phyloP scores from a whole-genome alignment of 1,139 yeast species.

The Yamadazyma siamensis region DNA sequence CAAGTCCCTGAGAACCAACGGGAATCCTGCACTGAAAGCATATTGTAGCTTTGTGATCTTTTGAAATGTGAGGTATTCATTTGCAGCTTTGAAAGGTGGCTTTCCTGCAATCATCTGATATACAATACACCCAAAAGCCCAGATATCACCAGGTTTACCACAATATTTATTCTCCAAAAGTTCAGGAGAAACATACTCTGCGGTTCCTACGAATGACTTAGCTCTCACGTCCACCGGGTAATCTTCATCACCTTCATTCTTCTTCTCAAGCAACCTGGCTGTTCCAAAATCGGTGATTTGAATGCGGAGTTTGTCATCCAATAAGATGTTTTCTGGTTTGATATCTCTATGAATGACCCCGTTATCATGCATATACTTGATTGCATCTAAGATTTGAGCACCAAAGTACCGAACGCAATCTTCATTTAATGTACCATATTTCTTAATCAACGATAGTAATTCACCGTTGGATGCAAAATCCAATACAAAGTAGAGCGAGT shows the following conservation, averaged over 20 bases:
- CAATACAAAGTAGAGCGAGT: conserved; percentile 83
- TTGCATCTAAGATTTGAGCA: conserved; percentile 61
- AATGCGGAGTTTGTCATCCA: conserved; percentile 61
- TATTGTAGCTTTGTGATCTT: conserved; percentile 53
- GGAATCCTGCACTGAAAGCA: conserved; percentile 57
- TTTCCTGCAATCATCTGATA: conserved; percentile 74
- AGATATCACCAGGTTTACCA: conserved; percentile 71
- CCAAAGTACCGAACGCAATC: conserved; percentile 70
- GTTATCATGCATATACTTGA: conserved; percentile 66
- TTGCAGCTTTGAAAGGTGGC: conserved; percentile 78
- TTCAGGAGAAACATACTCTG: conserved; percentile 78
- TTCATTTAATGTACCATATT: conserved; percentile 75
- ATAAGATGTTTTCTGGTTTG: conserved; percentile 72
- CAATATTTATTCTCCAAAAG: conserved; percentile 64
- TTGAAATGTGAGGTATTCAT: conserved; percentile 67
- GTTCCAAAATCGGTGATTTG: conserved; percentile 84
- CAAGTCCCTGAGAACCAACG: conserved; percentile 45
- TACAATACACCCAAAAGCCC: conserved; percentile 81
- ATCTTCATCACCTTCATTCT: conserved; percentile 36
- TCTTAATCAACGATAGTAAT: conserved; percentile 71
- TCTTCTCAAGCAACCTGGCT: conserved; percentile 56
- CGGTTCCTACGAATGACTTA: conserved; percentile 84
- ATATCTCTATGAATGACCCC: conserved; percentile 80
- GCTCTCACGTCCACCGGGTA: conserved; percentile 50
- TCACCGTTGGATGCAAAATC: conserved; percentile 96